Conservation (phyloP, 257 asterid genomes). For the Rauvolfia tetraphylla region DNA sequence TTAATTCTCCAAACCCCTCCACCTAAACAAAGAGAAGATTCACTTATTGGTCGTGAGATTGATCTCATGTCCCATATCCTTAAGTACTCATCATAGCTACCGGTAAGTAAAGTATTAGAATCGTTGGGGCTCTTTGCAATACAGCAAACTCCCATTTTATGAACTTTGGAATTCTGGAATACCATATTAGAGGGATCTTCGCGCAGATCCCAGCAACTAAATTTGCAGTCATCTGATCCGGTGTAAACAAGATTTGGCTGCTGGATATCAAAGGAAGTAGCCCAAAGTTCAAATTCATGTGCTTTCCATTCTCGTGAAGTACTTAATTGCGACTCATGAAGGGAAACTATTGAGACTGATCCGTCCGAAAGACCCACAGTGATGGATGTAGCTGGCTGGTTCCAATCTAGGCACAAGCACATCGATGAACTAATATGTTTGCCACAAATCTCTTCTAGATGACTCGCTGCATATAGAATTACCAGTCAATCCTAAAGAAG, state of each 20-base stretch:
- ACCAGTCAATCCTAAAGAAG: background rate
- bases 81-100: slow-evolving; percentile 80
- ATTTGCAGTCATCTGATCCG: slow-evolving; percentile 92
- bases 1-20: slow-evolving; percentile 97
- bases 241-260: slow-evolving; percentile 75
- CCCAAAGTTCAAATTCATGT: slow-evolving; percentile 87
- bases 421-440: slow-evolving; percentile 70
- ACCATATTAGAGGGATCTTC: slow-evolving; percentile 52
- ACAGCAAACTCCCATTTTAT: slow-evolving; percentile 83
- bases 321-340: slow-evolving; percentile 47
- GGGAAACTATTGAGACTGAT: slow-evolving; percentile 63
- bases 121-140: slow-evolving; percentile 71
- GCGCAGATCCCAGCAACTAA: slow-evolving; percentile 87
- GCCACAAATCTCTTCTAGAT: slow-evolving; percentile 44
- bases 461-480: slow-evolving; percentile 37
- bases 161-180: slow-evolving; percentile 61
- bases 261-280: slow-evolving; percentile 73
- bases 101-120: slow-evolving; percentile 60
- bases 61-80: slow-evolving; percentile 89
- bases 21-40: slow-evolving; percentile 51
- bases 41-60: slow-evolving; percentile 48
- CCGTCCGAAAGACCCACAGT: slow-evolving; percentile 88
- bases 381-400: slow-evolving; percentile 58
- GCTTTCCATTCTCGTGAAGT: slow-evolving; percentile 71
- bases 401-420: slow-evolving; percentile 94